Evolutionary conservation across 164 flowering plant species (phyloP), one percentile per base, ranked within the genome.

Genomic region (Vitis cinerea): DNA sequence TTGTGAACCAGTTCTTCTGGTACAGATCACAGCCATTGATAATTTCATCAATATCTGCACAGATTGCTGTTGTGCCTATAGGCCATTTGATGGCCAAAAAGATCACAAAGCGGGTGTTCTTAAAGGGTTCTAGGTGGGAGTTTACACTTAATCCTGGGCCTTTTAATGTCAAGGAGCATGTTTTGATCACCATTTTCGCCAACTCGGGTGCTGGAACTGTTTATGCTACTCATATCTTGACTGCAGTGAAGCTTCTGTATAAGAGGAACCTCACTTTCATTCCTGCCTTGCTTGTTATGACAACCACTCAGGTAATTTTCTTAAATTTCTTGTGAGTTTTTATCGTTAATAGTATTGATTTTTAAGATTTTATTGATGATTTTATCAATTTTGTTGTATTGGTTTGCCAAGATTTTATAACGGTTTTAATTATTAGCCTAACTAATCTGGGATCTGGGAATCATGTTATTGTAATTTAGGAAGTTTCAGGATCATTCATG

Each of bases 1-100:
- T 87, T 65, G 82, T 81, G 59, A 85, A 87, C 77, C 91, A 87
- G 81, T 87, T 87, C 73, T 86, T 86, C 72, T 86, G 88, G 88
- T 88, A 81, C 79, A 71, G 92, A 15, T 68, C 63, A 0, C 78
- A 81, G 77, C 90, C 90, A 2, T 60, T 88, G 58, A 12, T 23
- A 0, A 59, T 86, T 47, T 10, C 74, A 3, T 71, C 90, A 2
- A 83, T 86, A 15, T 79, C 88, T 4, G 91, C 89, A 1, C 88
- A 84, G 81, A 87, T 86, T 61, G 89, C 86, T 3, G 88, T 87
- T 53, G 87, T 86, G 8, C 91, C 91, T 9, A 54, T 87, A 10
- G 89, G 89, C 2, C 88, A 85, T 54, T 65, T 85, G 23, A 81
- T 87, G 88, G 89, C 92, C 9, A 72, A 59, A 27, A 69, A 72